Evolutionary conservation across 768 basidiomycete species (phyloP), one percentile per base, ranked within the genome.

Genomic region (Rhodotorula paludigena): DNA sequence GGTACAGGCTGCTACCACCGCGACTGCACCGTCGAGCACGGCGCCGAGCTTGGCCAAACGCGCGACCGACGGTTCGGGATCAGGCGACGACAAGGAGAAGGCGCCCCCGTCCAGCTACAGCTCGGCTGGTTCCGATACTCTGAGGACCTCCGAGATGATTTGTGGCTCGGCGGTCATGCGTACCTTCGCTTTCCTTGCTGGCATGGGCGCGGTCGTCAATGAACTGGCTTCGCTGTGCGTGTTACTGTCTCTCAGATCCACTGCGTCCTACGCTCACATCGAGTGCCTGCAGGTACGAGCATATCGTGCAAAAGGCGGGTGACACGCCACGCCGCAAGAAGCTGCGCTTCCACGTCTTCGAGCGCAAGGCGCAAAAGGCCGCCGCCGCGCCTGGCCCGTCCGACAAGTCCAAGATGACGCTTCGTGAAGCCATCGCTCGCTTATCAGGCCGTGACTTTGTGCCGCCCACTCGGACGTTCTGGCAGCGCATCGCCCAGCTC

Each of bases 161-260:
- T 57, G 41, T 21, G 70, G 54, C 6, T 63, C 66, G n/a, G 56
- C 63, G 33, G 49, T 45, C 28, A 56, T 63, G 56, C 53, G 45
- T 23, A 35, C 71, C 30, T 63, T 62, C 53, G 48, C 63, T 20
- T 69, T 60, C 56, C 55, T 65, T 59, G 58, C 58, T 52, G 54
- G 59, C 1, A 61, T 64, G 62, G 76, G 74, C 6, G 68, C 66
- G 18, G 75, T 77, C 54, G 67, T 73, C 35, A 51, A 66, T 18
- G 73, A 76, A 28, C 68, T 79, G 18, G 60, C 69, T 14, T n/a
- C 39, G 1, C 68, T 75, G 12, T 74, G 32, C 30, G 49, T 51
- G 4, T 28, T n/a, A 12, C n/a, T 2, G 20, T 42, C 8, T 9
- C n/a, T n/a, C n/a, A 10, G 41, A 10, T 11, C 10, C 10, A 41